Evolutionary conservation across 257 asterid species (phyloP).

Genomic region (Rhazya stricta): DNA sequence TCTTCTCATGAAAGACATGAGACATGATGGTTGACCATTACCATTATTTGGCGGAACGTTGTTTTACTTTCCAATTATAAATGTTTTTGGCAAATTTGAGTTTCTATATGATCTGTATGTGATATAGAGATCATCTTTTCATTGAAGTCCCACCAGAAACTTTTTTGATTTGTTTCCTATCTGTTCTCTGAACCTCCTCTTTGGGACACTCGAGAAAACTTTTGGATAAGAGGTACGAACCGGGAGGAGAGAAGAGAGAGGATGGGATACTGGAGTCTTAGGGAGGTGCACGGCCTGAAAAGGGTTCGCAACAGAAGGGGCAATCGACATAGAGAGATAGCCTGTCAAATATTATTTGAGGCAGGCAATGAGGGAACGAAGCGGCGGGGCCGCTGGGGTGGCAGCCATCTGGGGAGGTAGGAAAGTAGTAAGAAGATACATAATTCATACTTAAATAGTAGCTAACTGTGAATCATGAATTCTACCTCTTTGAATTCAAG

Average conservation of each 20-base stretch:
- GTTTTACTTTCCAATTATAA: background rate
- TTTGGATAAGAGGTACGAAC: too few relatives aligned
- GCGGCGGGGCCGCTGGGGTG: background rate
- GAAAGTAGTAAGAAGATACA: background rate
- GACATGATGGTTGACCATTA: background rate
- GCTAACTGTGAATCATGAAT: background rate
- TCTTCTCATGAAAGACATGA: background rate
- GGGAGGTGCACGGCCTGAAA: too few relatives aligned
- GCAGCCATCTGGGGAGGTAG: too few relatives aligned
- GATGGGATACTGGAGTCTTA: too few relatives aligned
- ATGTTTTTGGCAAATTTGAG: background rate
- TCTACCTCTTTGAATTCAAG: slow-evolving; percentile 7
- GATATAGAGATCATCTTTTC: background rate
- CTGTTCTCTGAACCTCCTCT: background rate
- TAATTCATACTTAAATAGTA: slow-evolving; percentile 1
- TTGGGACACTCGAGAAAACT: background rate
- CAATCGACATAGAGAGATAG: too few relatives aligned
- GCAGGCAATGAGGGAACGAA: too few relatives aligned
- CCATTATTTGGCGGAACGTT: slow-evolving; percentile 4
- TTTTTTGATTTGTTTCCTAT: too few relatives aligned
- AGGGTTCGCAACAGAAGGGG: too few relatives aligned
- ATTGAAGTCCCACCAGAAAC: background rate
- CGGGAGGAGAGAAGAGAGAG: too few relatives aligned
- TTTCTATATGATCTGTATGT: background rate
- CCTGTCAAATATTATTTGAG: too few relatives aligned